phyloP scores from a whole-genome alignment of 768 basidiomycete genomes.

The Lactarius akahatsu region DNA sequence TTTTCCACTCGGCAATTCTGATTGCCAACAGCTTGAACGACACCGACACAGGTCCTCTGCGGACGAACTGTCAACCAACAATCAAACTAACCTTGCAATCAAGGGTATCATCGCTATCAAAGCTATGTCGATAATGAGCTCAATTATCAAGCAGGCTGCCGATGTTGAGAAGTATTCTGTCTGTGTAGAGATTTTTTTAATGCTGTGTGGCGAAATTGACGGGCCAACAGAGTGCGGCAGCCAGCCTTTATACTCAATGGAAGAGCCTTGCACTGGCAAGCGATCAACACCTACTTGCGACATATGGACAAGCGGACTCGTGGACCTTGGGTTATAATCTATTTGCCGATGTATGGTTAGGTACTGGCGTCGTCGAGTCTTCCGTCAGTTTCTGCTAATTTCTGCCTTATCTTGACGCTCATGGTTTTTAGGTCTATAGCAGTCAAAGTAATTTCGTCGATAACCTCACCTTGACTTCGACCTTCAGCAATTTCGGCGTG shows the following conservation, averaged over 20 bases:
- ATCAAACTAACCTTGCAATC: conserved; percentile 72
- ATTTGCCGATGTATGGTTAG: conserved; percentile 57
- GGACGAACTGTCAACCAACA: conserved; percentile 35
- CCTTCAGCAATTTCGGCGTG: conserved; percentile 12
- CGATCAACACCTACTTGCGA: conserved; percentile 10
- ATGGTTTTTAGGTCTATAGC: conserved; percentile 10
- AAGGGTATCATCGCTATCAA: conserved; percentile 69
- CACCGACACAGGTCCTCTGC: conserved; percentile 16
- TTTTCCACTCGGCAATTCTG: conserved; percentile 13
- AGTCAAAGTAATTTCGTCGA: conserved; percentile 14
- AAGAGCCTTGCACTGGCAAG: conserved; percentile 11
- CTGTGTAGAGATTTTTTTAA: conserved; percentile 11
- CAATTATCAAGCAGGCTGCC: conserved; percentile 27
- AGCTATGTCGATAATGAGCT: conserved; percentile 58
- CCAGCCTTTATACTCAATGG: conserved; percentile 16
- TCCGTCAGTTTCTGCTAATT: conserved; percentile 13
- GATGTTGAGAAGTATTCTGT: conserved; percentile 34
- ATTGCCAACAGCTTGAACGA: background rate
- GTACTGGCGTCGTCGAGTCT: conserved; percentile 47
- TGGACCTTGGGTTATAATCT: conserved; percentile 67
- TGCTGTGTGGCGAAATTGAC: background rate
- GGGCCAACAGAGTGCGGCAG: background rate
- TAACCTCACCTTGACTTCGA: background rate
- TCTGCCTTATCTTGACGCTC: background rate
- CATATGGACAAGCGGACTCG: conserved; percentile 32